Evolutionary conservation across 176 grass and related monocot genomes (phyloP).

Genomic region (Bolboschoenus planiculmis): DNA sequence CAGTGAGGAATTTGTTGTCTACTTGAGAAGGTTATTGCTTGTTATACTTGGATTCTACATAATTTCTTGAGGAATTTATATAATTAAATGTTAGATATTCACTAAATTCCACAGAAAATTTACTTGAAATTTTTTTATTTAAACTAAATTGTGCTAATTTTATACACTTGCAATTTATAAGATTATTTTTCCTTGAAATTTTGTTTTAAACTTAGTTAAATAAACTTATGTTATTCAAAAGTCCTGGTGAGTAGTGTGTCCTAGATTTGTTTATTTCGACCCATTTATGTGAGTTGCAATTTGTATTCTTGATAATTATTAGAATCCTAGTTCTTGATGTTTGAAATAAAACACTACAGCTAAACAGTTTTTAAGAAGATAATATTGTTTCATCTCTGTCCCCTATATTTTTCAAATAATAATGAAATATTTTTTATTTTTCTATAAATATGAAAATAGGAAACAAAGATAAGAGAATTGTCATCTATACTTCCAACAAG

Average conservation of each 20-base stretch:
- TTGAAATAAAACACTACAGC: not conserved
- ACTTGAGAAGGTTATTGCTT: not conserved
- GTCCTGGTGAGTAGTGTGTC: not conserved
- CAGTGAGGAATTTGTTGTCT: no score
- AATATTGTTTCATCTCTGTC: not conserved
- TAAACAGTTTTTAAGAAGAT: not conserved
- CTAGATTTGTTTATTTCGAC: not conserved
- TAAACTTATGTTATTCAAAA: not conserved
- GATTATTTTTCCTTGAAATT: not conserved
- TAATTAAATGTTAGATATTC: not conserved
- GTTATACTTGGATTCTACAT: not conserved
- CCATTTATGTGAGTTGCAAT: not conserved
- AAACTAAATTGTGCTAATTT: not conserved
- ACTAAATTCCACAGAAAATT: not conserved
- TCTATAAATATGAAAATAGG: not conserved
- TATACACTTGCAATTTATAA: not conserved
- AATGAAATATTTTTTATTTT: not conserved
- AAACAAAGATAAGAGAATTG: not conserved
- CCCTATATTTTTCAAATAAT: not conserved
- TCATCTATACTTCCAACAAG: not conserved
- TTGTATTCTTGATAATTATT: not conserved
- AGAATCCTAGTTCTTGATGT: not conserved
- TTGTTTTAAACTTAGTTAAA: not conserved
- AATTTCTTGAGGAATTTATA: not conserved
- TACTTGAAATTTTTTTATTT: not conserved